A percentile compares a stretch with the other conserved stretches of the same genome.
Evolutionary conservation across 2,329 filamentous ascomycete genomes (phyloP).

Genomic region (Aspergillus pseudoterreus): DNA sequence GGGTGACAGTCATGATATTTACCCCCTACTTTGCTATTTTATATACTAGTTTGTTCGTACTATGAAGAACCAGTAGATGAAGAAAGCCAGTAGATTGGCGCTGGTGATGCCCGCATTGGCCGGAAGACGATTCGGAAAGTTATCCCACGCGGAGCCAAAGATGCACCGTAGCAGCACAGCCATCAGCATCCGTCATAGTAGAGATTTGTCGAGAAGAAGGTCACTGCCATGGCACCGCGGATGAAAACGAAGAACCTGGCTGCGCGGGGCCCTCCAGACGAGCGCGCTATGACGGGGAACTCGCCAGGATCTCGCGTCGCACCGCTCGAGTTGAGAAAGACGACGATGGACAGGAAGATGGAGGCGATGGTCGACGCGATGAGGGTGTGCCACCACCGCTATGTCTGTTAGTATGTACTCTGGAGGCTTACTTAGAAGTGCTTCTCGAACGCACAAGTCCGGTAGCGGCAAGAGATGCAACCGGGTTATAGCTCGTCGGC

Average conservation of each 20-base stretch:
- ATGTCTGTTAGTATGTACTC: no score
- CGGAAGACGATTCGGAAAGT: constrained; percentile 2
- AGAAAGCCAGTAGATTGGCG: constrained; percentile 3
- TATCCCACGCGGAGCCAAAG: constrained; percentile 1
- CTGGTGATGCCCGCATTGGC: neutral
- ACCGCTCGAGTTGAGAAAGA: neutral
- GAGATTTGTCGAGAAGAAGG: constrained; percentile 21
- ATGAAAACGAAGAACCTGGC: constrained; percentile 39
- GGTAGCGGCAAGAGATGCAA: neutral
- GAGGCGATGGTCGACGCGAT: neutral
- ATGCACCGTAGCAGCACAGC: constrained; percentile 34
- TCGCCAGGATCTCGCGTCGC: neutral
- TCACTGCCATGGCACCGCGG: constrained; percentile 18
- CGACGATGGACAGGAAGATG: neutral
- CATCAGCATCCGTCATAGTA: constrained; percentile 35
- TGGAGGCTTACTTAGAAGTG: constrained; percentile 6
- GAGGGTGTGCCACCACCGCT: neutral
- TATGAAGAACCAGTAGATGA: constrained; percentile 4
- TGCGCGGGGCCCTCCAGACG: neutral
- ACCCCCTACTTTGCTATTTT: no score
- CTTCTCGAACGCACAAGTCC: neutral
- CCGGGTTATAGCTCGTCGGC: constrained; percentile 7
- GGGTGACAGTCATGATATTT: no score
- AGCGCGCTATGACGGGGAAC: neutral
- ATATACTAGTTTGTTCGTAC: no score